Evolutionary conservation across 140 eudicot genomes (phyloP), one percentile per base, ranked within the genome.

Genomic region (Stevia rebaudiana): DNA sequence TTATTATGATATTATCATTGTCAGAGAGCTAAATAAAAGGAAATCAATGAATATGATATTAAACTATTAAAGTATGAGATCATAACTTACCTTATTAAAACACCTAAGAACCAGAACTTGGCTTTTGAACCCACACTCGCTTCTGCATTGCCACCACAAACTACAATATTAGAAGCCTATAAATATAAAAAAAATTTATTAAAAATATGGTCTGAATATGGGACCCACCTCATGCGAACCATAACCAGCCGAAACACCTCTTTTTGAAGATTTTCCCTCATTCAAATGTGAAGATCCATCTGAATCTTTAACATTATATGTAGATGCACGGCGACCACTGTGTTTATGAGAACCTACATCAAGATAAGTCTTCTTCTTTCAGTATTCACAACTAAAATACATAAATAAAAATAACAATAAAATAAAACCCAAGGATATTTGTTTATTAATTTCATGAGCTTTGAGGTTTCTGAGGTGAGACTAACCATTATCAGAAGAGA

Each of bases 51-150:
- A 11, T 50, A 60, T 17, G 49, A 46, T 46, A 16, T 46, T 33
- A 23, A 35, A 19, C 31, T 46, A 16, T 46, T 33, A 23, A 35
- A 19, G 62, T 30, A 36, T 68, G 61, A 22, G 19, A 59, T 49
- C 40, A 58, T 61, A 22, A n/a, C 78, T 71, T 80, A 90, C 95
- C 97, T 67, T 74, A 33, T 15, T 35, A 68, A 67, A 28, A 25
- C 57, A 62, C 74, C 78, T 82, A 90, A 28, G 97, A 77, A 63
- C 95, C 97, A 42, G 97, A 75, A 66, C 89, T 80, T 65, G 97
- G 83, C 84, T 90, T 90, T 74, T 90, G 97, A 78, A 90, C 88
- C 97, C 97, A 90, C 57, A 86, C 95, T 58, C 89, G 94, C 72
- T 80, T 90, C 97, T 90, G 95, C 71, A 82, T 47, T 43, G 35